These are phyloP conservation scores for Penicillium sp. DNA, from an alignment of 2,329 filamentous ascomycete species.

Conservation along the genomic window DNA sequence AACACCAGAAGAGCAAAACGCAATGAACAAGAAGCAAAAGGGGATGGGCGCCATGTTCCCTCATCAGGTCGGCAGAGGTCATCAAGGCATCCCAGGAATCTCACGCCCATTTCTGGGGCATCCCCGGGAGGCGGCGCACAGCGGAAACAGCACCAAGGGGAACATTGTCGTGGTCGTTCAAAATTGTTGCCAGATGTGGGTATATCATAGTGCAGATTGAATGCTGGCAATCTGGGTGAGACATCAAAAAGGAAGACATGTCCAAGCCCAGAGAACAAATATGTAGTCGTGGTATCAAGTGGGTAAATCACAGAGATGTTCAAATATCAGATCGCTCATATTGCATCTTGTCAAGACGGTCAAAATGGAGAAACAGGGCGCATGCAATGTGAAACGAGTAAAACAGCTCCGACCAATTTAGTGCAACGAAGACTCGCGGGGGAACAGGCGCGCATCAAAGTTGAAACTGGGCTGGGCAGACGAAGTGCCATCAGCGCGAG, in stretches of 20 bases:
- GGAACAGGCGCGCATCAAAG: too few relatives aligned
- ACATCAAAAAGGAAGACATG: background rate
- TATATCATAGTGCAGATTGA: slow-evolving; percentile 6
- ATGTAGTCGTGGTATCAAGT: background rate
- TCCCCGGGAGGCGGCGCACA: slow-evolving; percentile 1
- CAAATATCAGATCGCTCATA: background rate
- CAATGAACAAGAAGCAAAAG: too few relatives aligned
- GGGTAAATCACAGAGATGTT: slow-evolving; percentile 1
- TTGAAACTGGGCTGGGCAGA: background rate
- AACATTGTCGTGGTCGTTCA: slow-evolving; percentile 4
- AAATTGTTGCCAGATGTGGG: slow-evolving; percentile 2
- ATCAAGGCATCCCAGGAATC: too few relatives aligned
- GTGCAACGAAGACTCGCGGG: too few relatives aligned
- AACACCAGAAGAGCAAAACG: background rate
- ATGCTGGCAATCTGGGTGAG: slow-evolving; percentile 1
- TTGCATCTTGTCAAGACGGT: too few relatives aligned
- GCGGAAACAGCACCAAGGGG: background rate
- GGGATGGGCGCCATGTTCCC: too few relatives aligned
- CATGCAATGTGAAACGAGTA: too few relatives aligned
- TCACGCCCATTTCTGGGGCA: too few relatives aligned
- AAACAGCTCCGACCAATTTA: too few relatives aligned
- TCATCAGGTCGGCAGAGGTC: too few relatives aligned
- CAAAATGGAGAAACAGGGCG: too few relatives aligned
- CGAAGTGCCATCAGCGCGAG: too few relatives aligned
- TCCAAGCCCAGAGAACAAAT: slow-evolving; percentile 1